Evolutionary conservation across 1,284 basidiomycete species (phyloP).

Genomic region (Malassezia restricta): DNA sequence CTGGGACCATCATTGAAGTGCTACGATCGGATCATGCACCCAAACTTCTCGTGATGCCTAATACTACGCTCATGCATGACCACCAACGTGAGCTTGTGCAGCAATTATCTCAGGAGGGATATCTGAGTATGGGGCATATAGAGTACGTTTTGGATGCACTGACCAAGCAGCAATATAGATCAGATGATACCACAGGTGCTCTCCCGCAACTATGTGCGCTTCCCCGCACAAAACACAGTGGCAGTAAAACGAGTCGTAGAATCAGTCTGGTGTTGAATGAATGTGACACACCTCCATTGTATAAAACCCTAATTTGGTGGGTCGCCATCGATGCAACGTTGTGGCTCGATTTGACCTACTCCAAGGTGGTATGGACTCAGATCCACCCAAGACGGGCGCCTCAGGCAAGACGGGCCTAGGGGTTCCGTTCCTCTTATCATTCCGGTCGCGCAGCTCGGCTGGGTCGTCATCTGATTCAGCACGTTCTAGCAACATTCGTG

Average conservation of each 20-base stretch:
- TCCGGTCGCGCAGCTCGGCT: slow-evolving; percentile 10
- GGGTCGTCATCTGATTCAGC: neutral
- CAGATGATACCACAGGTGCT: neutral
- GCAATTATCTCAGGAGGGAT: slow-evolving; percentile 40
- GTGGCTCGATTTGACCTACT: too few species aligned
- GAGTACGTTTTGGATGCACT: neutral
- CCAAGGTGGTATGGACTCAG: neutral
- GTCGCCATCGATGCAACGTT: too few species aligned
- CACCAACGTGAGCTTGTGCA: slow-evolving; percentile 81
- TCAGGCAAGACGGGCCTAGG: slow-evolving; percentile 10
- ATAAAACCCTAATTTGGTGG: too few species aligned
- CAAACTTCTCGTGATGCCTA: slow-evolving; percentile 75
- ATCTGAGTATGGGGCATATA: neutral
- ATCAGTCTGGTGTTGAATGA: neutral
- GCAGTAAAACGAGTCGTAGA: slow-evolving; percentile 1
- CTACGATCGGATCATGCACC: slow-evolving; percentile 55
- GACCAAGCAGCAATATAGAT: neutral
- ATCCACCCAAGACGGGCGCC: neutral
- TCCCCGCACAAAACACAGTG: neutral
- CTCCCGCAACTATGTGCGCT: neutral
- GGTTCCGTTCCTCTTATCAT: slow-evolving; percentile 15
- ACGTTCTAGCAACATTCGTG: neutral
- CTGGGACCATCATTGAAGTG: slow-evolving; percentile 83
- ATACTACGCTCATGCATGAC: slow-evolving; percentile 75
- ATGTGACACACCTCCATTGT: slow-evolving; percentile 9